Conservation (phyloP, 148 eudicot genomes). For the Amaranthus cruentus region DNA sequence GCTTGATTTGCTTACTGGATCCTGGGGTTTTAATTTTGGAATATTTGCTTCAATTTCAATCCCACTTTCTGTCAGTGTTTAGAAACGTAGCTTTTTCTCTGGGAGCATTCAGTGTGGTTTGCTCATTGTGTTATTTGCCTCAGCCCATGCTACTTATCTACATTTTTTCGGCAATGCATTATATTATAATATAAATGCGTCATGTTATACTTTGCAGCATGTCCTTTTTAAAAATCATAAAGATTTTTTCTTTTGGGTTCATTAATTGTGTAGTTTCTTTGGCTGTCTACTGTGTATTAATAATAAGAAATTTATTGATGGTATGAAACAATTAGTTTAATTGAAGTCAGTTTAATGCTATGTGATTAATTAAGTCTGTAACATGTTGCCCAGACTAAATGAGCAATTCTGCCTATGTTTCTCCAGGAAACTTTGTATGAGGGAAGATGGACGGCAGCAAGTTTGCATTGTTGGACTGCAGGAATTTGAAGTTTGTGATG, state of each 20-base stretch:
- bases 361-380: neutral
- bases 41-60: neutral
- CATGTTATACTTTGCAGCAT: neutral
- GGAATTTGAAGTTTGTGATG: constrained; percentile 97
- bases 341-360: constrained; percentile 3
- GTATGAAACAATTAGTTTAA: neutral
- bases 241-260: neutral
- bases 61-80: neutral
- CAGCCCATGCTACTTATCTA: no score
- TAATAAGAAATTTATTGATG: constrained; percentile 2
- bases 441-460: constrained; percentile 97
- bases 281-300: neutral
- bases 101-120: neutral
- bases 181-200: neutral
- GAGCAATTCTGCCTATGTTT: constrained; percentile 8
- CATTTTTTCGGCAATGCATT: neutral
- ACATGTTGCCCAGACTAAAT: neutral
- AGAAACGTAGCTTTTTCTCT: no score
- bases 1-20: no score
- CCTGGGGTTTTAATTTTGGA: no score
- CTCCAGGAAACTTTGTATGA: constrained; percentile 88
- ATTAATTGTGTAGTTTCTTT: neutral
- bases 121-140: neutral
- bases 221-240: neutral
- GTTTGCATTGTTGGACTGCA: constrained; percentile 98